Base-by-base conservation (phyloP, 2,329 filamentous ascomycete species). In the Paramyrothecium sp. region DNA sequence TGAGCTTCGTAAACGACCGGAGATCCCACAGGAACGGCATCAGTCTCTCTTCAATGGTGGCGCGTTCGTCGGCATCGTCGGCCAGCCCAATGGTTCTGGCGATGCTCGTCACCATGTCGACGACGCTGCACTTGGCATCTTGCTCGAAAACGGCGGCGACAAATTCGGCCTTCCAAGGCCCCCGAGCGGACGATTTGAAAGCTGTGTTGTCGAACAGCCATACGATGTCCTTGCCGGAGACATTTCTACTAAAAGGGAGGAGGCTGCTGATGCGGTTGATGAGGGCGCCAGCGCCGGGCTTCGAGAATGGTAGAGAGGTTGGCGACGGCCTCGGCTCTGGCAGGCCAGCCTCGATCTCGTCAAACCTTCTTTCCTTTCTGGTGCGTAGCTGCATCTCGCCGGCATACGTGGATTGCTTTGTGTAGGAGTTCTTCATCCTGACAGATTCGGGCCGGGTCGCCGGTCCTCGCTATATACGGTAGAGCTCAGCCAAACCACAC, bases 141-240 rank as follows among this genome's bases (percentile, higher is more conserved):
- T 87, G 86, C 61, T 89, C 85, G 65, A 97, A 96, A 57, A 92
- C 90, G 49, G 90, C 91, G 2, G 89, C 86, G 0, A 96, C 87
- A 60, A 93, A 92, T 69, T 97, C 91, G 23, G 89, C 89, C 67
- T 90, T 81, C 92, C 92, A 97, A 54, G 69, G 71, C 54, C 74
- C 75, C 2, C 74, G 72, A 57, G 71, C 66, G 19, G 75, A 67
- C 50, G 77, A 74, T 59, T 85, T 84, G 70, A 89, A 94, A 4
- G 92, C 93, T 3, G 90, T 94, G 67, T 95, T 97, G 76, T 98
- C 92, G 51, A 97, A 79, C 8, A 97, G 78, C 94, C 94, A 97
- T 46, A 97, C 87, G 16, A 84, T 86, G 70, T 97, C 89, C 44
- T 84, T 75, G 17, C 80, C 78, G 55, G 86, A 82, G 51, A 91